Base-by-base conservation (phyloP, 345 rosid species). In the Syzygium grande region DNA sequence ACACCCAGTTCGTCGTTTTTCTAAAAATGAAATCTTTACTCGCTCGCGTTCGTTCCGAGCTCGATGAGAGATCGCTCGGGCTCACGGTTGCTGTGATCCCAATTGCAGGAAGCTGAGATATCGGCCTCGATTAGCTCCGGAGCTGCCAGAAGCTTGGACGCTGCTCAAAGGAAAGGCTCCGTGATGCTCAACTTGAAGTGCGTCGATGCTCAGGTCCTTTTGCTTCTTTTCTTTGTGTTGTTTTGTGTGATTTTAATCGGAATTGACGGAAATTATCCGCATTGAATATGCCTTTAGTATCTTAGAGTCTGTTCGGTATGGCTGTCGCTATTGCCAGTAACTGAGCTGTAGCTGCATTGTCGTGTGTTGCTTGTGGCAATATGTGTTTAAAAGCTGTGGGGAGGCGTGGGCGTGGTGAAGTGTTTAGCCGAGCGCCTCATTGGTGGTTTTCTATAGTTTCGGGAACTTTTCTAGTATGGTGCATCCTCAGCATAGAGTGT, bases 171-270 rank as follows among this genome's bases (percentile, higher is more conserved):
- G 93, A 94, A 91, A 87, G 99, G 99, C 53, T 95, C 94, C 11
- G 92, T 96, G 15, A 91, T 96, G 55, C 95, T 95, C 90, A 95
- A 96, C 89, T 80, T 96, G 93, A 96, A 94, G 91, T 95, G 98
- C 85, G 94, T 93, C 85, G 97, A 95, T 90, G 96, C 93, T 86
- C 96, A 95, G 95, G 97, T 94, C 56, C 34, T 84, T 51, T 59
- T 27, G 55, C 85, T 86, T 85, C 14, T 58, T 43, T 43, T 68
- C n/a, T 34, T 22, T 19, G 43, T 22, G 2, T 34, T 46, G 51
- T 38, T 56, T 30, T n/a, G 86, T 46, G 27, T 54, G n/a, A 55
- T 56, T 63, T 63, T 53, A 5, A 51, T 73, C 73, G 83, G 83
- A 21, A 73, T 59, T 59, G 43, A 58, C 85, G 30, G 30, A 79